Conservation (phyloP, 2,329 filamentous ascomycete genomes). For the Microascus cirrosus region DNA sequence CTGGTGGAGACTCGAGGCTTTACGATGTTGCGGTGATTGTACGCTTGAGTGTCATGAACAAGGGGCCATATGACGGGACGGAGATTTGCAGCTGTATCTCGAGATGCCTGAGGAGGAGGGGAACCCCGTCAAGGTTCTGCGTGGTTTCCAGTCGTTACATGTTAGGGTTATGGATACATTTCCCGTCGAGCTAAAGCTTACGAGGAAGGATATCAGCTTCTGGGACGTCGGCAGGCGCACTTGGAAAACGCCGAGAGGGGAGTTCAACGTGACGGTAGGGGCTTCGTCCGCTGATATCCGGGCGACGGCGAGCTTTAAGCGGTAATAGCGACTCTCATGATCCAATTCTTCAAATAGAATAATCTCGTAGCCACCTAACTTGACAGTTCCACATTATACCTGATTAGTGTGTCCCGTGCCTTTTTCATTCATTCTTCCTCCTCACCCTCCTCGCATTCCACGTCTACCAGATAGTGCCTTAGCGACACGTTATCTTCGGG, state of each 20-base stretch:
- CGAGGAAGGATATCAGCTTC: slow-evolving; percentile 53
- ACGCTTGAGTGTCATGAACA: too few species aligned
- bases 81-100: too few species aligned
- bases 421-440: neutral
- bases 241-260: slow-evolving; percentile 18
- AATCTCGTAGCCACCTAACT: neutral
- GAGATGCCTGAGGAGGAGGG: too few species aligned
- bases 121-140: too few species aligned
- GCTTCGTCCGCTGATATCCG: neutral
- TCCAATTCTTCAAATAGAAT: neutral
- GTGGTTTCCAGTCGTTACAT: too few species aligned
- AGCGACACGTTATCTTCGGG: slow-evolving; percentile 20
- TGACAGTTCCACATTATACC: too few species aligned
- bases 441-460: slow-evolving; percentile 21
- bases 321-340: neutral
- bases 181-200: slow-evolving; percentile 17
- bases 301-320: neutral
- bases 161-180: too few species aligned
- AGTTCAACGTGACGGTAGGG: neutral
- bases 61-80: too few species aligned
- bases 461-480: slow-evolving; percentile 10
- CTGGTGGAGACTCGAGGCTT: too few species aligned
- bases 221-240: slow-evolving; percentile 53
- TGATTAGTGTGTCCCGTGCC: too few species aligned
- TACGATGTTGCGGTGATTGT: too few species aligned